A percentile compares a stretch with the other conserved stretches of the same genome.
phyloP scores from a whole-genome alignment of 2,329 filamentous ascomycete genomes.

The Byssochlamys sp. region DNA sequence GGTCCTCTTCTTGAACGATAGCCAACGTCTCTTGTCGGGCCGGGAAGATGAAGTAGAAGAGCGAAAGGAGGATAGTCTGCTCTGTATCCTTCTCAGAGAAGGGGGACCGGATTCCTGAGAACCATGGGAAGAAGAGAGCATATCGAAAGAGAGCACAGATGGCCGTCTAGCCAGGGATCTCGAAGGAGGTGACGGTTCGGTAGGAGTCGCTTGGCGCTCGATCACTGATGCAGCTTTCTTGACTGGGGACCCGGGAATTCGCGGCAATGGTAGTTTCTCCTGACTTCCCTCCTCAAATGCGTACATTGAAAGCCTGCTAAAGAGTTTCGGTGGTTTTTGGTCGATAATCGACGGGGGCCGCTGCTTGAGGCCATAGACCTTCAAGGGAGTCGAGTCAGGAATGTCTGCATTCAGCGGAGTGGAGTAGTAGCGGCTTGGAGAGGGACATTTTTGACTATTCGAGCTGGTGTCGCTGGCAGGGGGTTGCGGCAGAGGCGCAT shows the following conservation, averaged over 20 bases:
- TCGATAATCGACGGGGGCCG: slow-evolving; percentile 23
- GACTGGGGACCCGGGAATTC: not conserved
- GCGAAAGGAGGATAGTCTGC: not conserved
- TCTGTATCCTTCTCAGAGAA: not conserved
- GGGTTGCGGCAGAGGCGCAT: not conserved
- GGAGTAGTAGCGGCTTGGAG: slow-evolving; percentile 21
- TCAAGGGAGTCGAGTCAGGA: slow-evolving; percentile 21
- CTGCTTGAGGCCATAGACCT: slow-evolving; percentile 25
- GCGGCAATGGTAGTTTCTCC: not conserved
- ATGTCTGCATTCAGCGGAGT: slow-evolving; percentile 20
- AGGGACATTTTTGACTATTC: not conserved
- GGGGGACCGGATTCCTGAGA: not conserved
- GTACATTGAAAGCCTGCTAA: slow-evolving; percentile 23
- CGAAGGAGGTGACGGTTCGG: not conserved
- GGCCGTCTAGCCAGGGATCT: not conserved
- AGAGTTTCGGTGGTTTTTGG: slow-evolving; percentile 16
- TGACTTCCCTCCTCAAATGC: slow-evolving; percentile 17
- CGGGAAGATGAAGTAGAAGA: not conserved
- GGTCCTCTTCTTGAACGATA: not conserved
- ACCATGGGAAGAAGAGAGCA: not conserved
- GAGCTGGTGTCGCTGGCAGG: not conserved
- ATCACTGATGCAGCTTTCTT: not conserved
- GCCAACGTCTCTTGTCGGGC: not conserved
- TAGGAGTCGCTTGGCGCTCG: not conserved
- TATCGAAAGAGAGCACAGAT: not conserved